Evolutionary conservation across 129 eudicot genomes (phyloP).

Genomic region (Ambrosia trifida): DNA sequence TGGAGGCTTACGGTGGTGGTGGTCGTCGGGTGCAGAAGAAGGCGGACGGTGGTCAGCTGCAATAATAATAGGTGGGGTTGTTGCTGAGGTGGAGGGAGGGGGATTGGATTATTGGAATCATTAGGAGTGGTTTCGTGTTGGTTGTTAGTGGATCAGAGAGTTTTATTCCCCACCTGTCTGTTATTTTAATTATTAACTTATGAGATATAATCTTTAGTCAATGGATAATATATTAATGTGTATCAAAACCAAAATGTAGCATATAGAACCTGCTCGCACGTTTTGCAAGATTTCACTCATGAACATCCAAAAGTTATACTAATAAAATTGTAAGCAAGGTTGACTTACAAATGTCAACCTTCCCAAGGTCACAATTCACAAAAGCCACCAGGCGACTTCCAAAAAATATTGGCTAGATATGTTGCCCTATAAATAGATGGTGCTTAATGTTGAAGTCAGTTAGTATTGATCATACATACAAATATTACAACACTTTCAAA

Average conservation of each 20-base stretch:
- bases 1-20: too few species aligned
- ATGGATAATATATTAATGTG: too few species aligned
- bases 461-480: not conserved
- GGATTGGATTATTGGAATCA: too few species aligned
- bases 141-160: too few species aligned
- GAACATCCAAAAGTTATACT: constrained; percentile 13
- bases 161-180: too few species aligned
- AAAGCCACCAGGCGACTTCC: constrained; percentile 14
- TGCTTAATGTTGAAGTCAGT: constrained; percentile 19
- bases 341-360: constrained; percentile 23
- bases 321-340: not conserved
- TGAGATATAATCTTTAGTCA: too few species aligned
- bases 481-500: not conserved
- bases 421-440: constrained; percentile 30
- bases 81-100: too few species aligned
- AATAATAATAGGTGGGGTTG: too few species aligned
- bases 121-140: too few species aligned
- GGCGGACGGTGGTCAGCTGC: too few species aligned
- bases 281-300: constrained; percentile 14
- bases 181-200: too few species aligned
- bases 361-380: constrained; percentile 52
- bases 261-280: constrained; percentile 47
- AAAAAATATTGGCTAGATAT: not conserved
- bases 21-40: too few species aligned
- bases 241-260: not conserved